phyloP scores from a whole-genome alignment of 2,329 filamentous ascomycete genomes.

The Niveomyces coronatus region DNA sequence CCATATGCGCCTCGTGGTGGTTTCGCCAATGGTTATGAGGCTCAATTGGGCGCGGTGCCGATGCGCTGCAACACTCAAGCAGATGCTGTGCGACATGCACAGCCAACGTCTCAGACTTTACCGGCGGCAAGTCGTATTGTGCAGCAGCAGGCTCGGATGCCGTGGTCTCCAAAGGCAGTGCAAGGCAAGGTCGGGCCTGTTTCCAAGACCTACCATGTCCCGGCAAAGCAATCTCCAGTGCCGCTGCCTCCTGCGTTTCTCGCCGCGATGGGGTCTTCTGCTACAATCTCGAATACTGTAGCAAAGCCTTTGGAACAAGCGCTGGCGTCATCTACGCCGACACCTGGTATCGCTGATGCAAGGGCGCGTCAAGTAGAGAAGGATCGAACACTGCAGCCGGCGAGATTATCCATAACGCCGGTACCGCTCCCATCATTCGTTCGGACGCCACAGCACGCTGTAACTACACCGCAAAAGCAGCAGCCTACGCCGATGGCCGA shows the following conservation, averaged over 20 bases:
- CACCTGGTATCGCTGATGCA: neutral
- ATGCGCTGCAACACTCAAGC: slow-evolving; percentile 21
- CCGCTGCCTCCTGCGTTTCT: slow-evolving; percentile 33
- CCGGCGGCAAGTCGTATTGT: no score
- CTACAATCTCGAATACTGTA: slow-evolving; percentile 13
- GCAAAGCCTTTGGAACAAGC: slow-evolving; percentile 9
- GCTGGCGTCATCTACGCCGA: neutral
- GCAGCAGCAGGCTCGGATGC: slow-evolving; percentile 9
- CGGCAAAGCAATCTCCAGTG: slow-evolving; percentile 33
- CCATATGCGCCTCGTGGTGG: slow-evolving; percentile 48
- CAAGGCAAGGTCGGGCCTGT: no score
- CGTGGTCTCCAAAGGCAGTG: slow-evolving; percentile 16
- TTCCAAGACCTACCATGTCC: slow-evolving; percentile 25
- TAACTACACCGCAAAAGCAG: slow-evolving; percentile 7
- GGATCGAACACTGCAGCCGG: neutral
- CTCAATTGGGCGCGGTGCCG: slow-evolving; percentile 36
- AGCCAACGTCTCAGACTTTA: slow-evolving; percentile 10
- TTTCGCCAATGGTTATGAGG: slow-evolving; percentile 52
- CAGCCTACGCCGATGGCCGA: no score
- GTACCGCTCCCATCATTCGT: slow-evolving; percentile 20
- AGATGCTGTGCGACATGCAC: slow-evolving; percentile 15
- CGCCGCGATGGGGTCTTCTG: slow-evolving; percentile 27
- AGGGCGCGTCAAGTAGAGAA: neutral
- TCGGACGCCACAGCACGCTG: slow-evolving; percentile 1
- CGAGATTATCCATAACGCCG: slow-evolving; percentile 19